These are phyloP conservation scores for Leccinum uliginosum DNA, from an alignment of 768 basidiomycete genomes.

Conservation along the genomic window DNA sequence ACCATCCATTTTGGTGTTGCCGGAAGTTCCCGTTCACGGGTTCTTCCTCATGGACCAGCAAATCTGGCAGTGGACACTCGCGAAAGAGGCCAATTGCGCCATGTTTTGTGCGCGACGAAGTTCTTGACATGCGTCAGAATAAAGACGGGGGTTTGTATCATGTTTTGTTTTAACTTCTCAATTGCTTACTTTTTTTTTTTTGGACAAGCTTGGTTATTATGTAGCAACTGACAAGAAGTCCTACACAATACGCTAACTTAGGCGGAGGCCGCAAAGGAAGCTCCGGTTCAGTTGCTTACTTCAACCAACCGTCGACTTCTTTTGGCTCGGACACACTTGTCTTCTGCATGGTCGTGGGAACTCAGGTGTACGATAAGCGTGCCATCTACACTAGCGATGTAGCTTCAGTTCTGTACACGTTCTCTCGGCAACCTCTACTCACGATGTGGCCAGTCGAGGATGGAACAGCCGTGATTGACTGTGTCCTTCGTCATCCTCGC, in stretches of 20 bases:
- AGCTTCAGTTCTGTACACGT: constrained; percentile 22
- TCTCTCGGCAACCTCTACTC: background rate
- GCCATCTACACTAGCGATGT: constrained; percentile 59
- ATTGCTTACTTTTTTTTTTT: too few species aligned
- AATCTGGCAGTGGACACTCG: constrained; percentile 51
- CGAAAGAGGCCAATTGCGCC: constrained; percentile 48
- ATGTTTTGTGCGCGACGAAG: constrained; percentile 55
- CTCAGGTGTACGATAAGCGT: constrained; percentile 55
- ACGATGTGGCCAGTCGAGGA: constrained; percentile 57
- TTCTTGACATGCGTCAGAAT: constrained; percentile 41
- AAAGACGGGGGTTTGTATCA: constrained; percentile 26
- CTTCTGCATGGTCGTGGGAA: constrained; percentile 61
- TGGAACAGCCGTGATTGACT: constrained; percentile 71
- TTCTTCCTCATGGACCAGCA: constrained; percentile 16
- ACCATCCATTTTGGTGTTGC: too few species aligned
- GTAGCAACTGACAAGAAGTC: too few species aligned
- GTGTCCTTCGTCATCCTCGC: constrained; percentile 43
- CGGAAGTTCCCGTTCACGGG: background rate
- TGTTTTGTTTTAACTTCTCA: background rate
- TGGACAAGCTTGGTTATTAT: too few species aligned
- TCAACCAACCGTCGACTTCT: constrained; percentile 51
- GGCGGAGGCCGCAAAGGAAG: too few species aligned
- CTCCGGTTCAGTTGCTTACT: background rate
- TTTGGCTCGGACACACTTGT: constrained; percentile 62
- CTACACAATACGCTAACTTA: too few species aligned